Evolutionary conservation across 176 grass and related monocot genomes (phyloP), one percentile per base, ranked within the genome.

Genomic region (Paspalum vaginatum): DNA sequence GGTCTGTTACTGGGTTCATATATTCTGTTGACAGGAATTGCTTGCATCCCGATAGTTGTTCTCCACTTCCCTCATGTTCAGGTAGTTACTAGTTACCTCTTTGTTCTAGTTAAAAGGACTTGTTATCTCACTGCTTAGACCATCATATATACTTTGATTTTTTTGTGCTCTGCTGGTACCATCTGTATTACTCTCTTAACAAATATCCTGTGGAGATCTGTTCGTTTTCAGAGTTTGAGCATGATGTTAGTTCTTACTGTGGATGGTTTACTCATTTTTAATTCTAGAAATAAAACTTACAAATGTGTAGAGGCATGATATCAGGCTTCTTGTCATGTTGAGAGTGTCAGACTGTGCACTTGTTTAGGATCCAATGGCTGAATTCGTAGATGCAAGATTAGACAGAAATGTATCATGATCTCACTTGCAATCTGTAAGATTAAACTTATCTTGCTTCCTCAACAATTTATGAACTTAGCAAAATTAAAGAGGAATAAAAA

Each of bases 21-120:
- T 81, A 91, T 95, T 89, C 79, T 99, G 11, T 81, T 99, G 65
- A 79, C 84, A 72, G 93, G 90, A 60, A 41, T 88, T 65, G 93
- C 93, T 81, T 99, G 93, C 69, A 89, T 95, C 68, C 93, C 96
- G 37, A 99, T 99, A 76, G 87, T 93, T 9, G 79, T 83, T 70
- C 79, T 99, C 43, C 96, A 99, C 82, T 95, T 99, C 67, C 82
- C 96, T 72, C 96, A 99, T 57, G 87, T 83, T 57, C 96, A 99
- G 95, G 95, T 98, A 87, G 26, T 75, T 65, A 26, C 20, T 74
- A 53, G 48, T 43, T 75, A 62, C 10, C n/a, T 69, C 21, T 73
- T 69, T 47, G 2, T 65, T 80, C 46, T 81, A 49, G 41, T 56
- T 3, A 20, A 54, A 65, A 45, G 20, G 16, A 42, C 10, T 1